phyloP scores from a whole-genome alignment of 306 rosid species.

The Oxytropis ochrocephala region DNA sequence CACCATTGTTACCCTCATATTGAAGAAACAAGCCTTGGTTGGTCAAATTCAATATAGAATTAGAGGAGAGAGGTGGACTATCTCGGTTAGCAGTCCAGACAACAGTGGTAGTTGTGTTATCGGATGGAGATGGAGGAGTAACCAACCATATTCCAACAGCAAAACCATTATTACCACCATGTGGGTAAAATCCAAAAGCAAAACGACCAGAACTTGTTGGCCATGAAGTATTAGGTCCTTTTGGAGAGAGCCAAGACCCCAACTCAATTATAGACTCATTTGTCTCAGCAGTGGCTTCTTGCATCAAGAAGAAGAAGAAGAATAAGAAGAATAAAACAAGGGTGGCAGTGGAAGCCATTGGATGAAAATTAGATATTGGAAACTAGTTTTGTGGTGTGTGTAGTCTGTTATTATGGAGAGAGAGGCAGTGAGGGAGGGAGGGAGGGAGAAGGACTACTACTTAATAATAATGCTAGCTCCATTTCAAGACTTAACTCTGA shows the following conservation, averaged over 20 bases:
- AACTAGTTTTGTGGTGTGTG: neutral
- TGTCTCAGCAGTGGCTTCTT: neutral
- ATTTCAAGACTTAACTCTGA: no score
- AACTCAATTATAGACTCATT: neutral
- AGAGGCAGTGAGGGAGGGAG: no score
- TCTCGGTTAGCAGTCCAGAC: slow-evolving; percentile 37
- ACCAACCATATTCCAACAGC: slow-evolving; percentile 31
- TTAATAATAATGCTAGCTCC: no score
- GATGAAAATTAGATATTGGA: neutral
- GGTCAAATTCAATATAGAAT: slow-evolving; percentile 9
- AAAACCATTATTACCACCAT: slow-evolving; percentile 4
- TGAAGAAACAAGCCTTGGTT: neutral
- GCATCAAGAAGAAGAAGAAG: neutral
- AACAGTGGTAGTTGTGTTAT: neutral
- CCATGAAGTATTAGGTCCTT: slow-evolving; percentile 9
- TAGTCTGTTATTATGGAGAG: neutral
- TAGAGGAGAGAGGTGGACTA: neutral
- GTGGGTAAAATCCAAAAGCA: slow-evolving; percentile 32
- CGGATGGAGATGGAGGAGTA: neutral
- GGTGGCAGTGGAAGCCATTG: slow-evolving; percentile 16
- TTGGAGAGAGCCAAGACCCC: slow-evolving; percentile 9
- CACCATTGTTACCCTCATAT: neutral
- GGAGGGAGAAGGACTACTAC: no score
- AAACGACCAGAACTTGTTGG: slow-evolving; percentile 25
- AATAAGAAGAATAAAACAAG: neutral